phyloP scores from a whole-genome alignment of 2,329 filamentous ascomycete genomes.

The Curvularia lunata region DNA sequence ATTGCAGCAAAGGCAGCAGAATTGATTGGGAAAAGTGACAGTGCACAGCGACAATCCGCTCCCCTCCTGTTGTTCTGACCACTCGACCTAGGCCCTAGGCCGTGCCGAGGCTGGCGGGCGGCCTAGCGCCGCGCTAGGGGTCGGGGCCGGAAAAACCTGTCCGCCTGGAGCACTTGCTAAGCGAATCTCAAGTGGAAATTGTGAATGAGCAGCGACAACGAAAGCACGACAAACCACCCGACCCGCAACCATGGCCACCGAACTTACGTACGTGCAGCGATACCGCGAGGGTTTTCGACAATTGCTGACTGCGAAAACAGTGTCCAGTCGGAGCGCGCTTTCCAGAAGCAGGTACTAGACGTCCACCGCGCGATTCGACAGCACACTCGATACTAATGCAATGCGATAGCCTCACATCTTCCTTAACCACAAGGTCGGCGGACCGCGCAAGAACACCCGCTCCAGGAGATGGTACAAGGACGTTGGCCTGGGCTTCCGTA shows the following conservation, averaged over 20 bases:
- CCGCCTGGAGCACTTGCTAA: conserved; percentile 14
- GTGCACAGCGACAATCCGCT: not conserved
- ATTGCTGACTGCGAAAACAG: conserved; percentile 64
- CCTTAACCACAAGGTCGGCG: conserved; percentile 93
- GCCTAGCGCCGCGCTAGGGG: conserved; percentile 12
- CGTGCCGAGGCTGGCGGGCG: conserved; percentile 14
- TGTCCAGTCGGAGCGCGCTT: conserved; percentile 99
- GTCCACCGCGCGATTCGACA: conserved; percentile 22
- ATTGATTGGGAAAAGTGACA: conserved; percentile 1
- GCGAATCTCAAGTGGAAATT: conserved; percentile 23
- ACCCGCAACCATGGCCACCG: conserved; percentile 54
- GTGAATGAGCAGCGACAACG: conserved; percentile 23
- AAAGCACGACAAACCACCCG: conserved; percentile 44
- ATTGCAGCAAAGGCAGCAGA: not conserved
- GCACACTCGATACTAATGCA: conserved; percentile 39
- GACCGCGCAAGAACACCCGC: conserved; percentile 56
- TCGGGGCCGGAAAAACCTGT: conserved; percentile 16
- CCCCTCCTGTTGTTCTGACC: conserved; percentile 1
- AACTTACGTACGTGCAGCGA: conserved; percentile 50
- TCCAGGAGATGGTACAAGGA: conserved; percentile 97
- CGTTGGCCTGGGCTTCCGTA: conserved; percentile 98
- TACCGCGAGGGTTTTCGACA: conserved; percentile 7
- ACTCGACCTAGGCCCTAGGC: conserved; percentile 4
- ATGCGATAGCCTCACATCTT: conserved; percentile 93
- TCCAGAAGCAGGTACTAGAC: conserved; percentile 73